Evolutionary conservation across 495 filamentous ascomycete genomes (phyloP), one percentile per base, ranked within the genome.

Genomic region (Polyplosphaeria fusca): DNA sequence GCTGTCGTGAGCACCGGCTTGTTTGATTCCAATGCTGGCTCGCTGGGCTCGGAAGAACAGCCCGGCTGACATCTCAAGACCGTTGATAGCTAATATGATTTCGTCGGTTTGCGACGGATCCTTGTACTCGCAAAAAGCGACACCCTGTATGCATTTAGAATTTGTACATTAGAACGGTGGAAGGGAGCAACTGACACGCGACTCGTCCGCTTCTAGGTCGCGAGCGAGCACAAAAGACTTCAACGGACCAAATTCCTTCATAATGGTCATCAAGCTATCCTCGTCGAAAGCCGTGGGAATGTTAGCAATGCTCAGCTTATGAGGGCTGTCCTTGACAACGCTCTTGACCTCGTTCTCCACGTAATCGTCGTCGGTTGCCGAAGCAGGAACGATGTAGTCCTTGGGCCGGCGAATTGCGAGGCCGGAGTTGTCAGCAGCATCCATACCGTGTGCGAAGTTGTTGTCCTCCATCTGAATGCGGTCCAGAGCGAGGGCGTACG

Each of bases 91-190:
- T 61, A 96, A 86, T 18, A 97, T 87, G 4, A 93, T 92, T 54
- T 94, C 86, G 44, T 86, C 83, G 38, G 90, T 95, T 27, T 82
- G 77, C 13, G 78, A 70, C 19, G 89, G 79, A 56, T 98, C 89
- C 42, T 78, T 77, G 57, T 95, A 98, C 76, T 97, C 94, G 73
- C 89, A 93, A 77, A 97, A 98, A 2, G 93, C 93, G 67, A 98
- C 88, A 16, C 93, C 94, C 90, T 96, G 35, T 0, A 35, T 35
- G 7, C n/a, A n/a, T n/a, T n/a, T n/a, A n/a, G n/a, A 35, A 35
- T 9, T 35, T n/a, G n/a, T 7, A 9, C 30, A 35, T 35, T 7
- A 35, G 30, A 40, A 41, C 40, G 18, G 25, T n/a, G 28, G 50
- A 35, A 37, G 54, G 16, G 58, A 14, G 11, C 9, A 44, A 79